These are phyloP conservation scores for Trichophyton benhamiae DNA, from an alignment of 2,329 filamentous ascomycete genomes.

Conservation along the genomic window DNA sequence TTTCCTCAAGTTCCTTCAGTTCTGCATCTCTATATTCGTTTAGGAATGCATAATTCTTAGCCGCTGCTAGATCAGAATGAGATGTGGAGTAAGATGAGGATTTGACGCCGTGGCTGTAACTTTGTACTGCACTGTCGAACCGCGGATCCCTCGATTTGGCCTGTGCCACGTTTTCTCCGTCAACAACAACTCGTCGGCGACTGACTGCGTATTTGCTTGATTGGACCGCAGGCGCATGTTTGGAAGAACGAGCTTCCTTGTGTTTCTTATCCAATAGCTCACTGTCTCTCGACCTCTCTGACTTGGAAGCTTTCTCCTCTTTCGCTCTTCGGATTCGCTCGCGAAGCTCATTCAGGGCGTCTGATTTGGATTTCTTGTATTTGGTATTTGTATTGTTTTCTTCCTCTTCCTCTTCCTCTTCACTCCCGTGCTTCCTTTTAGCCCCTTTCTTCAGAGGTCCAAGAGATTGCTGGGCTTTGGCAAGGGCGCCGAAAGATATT, in stretches of 20 bases:
- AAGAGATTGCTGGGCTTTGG: slow-evolving; percentile 67
- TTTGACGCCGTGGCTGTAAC: slow-evolving; percentile 20
- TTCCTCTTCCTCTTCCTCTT: slow-evolving; percentile 8
- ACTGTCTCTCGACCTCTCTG: slow-evolving; percentile 21
- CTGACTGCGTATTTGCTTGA: slow-evolving; percentile 74
- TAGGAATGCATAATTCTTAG: slow-evolving; percentile 74
- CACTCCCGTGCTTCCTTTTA: not conserved
- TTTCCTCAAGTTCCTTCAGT: slow-evolving; percentile 58
- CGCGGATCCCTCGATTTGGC: slow-evolving; percentile 71
- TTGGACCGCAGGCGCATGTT: slow-evolving; percentile 78
- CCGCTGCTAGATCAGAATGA: slow-evolving; percentile 33
- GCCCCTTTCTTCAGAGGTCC: slow-evolving; percentile 21
- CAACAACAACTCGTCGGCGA: slow-evolving; percentile 63
- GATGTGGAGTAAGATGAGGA: slow-evolving; percentile 32
- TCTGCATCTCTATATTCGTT: slow-evolving; percentile 77
- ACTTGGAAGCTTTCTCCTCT: slow-evolving; percentile 30
- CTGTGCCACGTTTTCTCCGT: slow-evolving; percentile 29
- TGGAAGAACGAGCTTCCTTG: slow-evolving; percentile 41
- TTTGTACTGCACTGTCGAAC: slow-evolving; percentile 55
- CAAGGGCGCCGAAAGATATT: slow-evolving; percentile 82
- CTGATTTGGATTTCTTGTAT: not conserved
- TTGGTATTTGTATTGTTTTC: not conserved
- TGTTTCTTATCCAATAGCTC: slow-evolving; percentile 24
- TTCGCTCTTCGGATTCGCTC: slow-evolving; percentile 30
- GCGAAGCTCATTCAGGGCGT: slow-evolving; percentile 28